These are phyloP conservation scores for Marchantia polymorpha DNA, from an alignment of 225 moss, liverwort and hornwort species.

Conservation along the genomic window DNA sequence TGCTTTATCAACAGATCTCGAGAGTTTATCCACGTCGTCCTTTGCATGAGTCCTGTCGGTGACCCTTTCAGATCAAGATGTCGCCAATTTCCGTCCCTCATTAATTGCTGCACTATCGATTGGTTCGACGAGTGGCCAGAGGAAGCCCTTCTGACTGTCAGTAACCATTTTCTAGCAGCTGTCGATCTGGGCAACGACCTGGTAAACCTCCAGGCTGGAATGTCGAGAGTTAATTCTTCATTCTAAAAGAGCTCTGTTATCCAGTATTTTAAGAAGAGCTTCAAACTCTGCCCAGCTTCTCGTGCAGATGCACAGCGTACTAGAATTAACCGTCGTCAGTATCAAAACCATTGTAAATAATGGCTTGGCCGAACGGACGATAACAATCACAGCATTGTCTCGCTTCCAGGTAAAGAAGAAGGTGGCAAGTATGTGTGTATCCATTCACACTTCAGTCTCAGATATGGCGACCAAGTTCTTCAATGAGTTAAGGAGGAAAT, in stretches of 20 bases:
- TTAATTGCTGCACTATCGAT: conserved; percentile 87
- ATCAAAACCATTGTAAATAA: neutral
- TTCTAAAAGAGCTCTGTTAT: neutral
- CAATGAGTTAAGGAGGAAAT: conserved; percentile 74
- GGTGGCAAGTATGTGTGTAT: conserved; percentile 85
- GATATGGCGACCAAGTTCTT: conserved; percentile 72
- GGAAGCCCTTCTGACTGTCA: conserved; percentile 79
- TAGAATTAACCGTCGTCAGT: neutral
- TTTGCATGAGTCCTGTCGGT: conserved; percentile 91
- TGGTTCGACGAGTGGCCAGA: conserved; percentile 97
- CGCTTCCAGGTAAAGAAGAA: conserved; percentile 57
- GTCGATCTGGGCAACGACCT: conserved; percentile 61
- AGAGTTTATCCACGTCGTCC: conserved; percentile 77
- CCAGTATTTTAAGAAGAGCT: neutral
- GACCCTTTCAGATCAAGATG: conserved; percentile 72
- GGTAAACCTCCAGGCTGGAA: conserved; percentile 29
- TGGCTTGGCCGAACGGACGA: neutral
- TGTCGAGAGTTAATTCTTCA: neutral
- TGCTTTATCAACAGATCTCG: conserved; percentile 79
- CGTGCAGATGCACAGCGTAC: neutral
- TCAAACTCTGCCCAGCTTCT: neutral
- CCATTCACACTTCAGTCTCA: conserved; percentile 74
- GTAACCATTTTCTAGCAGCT: conserved; percentile 50
- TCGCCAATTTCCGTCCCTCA: conserved; percentile 81
- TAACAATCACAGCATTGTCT: neutral